Evolutionary conservation across 2,329 filamentous ascomycete species (phyloP).

Genomic region (Thelonectria discophora): DNA sequence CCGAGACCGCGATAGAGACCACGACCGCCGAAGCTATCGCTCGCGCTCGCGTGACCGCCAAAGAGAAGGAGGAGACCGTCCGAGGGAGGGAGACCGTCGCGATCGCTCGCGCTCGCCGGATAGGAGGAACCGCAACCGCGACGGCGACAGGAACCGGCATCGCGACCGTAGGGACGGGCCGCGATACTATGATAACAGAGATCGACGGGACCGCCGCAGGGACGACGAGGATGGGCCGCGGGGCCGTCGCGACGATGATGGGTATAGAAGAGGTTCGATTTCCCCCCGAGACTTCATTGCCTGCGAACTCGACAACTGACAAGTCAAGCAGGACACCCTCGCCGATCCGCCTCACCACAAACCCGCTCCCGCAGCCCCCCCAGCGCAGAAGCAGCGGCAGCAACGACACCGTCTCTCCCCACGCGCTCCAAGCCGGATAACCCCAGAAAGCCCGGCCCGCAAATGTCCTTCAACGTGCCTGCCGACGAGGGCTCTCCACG

Average conservation of each 20-base stretch:
- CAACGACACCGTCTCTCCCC: constrained; percentile 38
- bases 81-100: constrained; percentile 41
- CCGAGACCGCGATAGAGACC: constrained; percentile 44
- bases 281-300: neutral
- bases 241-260: constrained; percentile 37
- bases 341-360: constrained; percentile 51
- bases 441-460: constrained; percentile 29
- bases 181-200: constrained; percentile 39
- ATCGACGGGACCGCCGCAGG: constrained; percentile 37
- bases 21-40: constrained; percentile 46
- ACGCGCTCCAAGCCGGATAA: constrained; percentile 46
- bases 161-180: constrained; percentile 47
- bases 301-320: constrained; percentile 10
- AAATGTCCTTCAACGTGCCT: constrained; percentile 49
- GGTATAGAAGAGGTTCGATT: constrained; percentile 38
- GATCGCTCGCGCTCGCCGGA: constrained; percentile 51
- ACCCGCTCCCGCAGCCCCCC: constrained; percentile 36
- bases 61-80: constrained; percentile 23
- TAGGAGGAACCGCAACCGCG: constrained; percentile 50
- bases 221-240: constrained; percentile 38
- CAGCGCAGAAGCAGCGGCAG: constrained; percentile 6
- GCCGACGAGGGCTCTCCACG: constrained; percentile 41
- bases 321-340: constrained; percentile 38
- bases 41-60: constrained; percentile 48
- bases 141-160: constrained; percentile 48